Percentiles rank a stretch among this genome's conserved stretches.
Conservation (phyloP, 179 eudicot genomes). For the Patellifolia procumbens region DNA sequence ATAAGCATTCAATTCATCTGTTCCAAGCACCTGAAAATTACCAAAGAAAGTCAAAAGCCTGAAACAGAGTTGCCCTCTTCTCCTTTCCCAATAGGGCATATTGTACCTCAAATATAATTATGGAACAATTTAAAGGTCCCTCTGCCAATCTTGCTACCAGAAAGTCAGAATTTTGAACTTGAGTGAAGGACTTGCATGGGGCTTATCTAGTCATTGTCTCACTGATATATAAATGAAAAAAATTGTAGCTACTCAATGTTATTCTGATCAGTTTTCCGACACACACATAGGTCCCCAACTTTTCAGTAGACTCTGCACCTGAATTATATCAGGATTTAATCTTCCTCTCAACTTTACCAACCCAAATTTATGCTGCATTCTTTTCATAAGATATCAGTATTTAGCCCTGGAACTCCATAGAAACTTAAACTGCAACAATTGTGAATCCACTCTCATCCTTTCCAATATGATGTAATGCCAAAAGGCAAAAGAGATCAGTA, state of each 20-base stretch:
- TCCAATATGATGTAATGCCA: too few relatives aligned
- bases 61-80: not conserved
- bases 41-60: not conserved
- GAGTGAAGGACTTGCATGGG: not conserved
- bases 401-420: too few relatives aligned
- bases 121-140: not conserved
- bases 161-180: not conserved
- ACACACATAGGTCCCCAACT: not conserved
- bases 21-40: slow-evolving; percentile 71
- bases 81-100: not conserved
- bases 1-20: slow-evolving; percentile 86
- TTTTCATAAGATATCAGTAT: too few relatives aligned
- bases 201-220: not conserved
- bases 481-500: too few relatives aligned
- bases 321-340: too few relatives aligned
- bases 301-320: not conserved
- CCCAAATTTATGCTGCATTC: too few relatives aligned
- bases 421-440: too few relatives aligned
- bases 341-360: too few relatives aligned
- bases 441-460: too few relatives aligned
- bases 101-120: not conserved
- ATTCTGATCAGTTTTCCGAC: too few relatives aligned
- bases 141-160: not conserved
- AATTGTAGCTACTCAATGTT: not conserved
- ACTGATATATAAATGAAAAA: not conserved